Conservation (phyloP, 768 basidiomycete genomes). For the Trametes cinnabarina region DNA sequence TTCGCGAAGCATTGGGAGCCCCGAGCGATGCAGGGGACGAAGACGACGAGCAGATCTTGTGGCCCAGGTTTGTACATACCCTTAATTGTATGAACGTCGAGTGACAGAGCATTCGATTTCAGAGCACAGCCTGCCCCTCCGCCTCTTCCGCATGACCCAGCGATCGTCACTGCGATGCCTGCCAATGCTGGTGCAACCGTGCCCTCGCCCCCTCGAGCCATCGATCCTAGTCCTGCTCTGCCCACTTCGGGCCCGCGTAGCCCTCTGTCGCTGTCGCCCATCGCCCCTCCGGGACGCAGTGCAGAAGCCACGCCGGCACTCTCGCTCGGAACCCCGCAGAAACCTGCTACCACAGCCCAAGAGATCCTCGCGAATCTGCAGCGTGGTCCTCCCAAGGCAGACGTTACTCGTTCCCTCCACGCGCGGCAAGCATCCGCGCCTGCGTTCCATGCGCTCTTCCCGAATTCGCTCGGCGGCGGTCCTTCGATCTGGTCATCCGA, state of each 20-base stretch:
- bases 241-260: not conserved
- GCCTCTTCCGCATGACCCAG: conserved; percentile 12
- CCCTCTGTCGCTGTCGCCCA: conserved; percentile 5
- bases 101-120: not conserved
- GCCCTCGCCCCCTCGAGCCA: conserved; percentile 2
- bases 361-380: conserved; percentile 60
- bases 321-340: conserved; percentile 20
- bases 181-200: not conserved
- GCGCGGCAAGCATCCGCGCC: conserved; percentile 31
- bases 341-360: conserved; percentile 52
- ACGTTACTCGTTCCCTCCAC: conserved; percentile 18
- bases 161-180: not conserved
- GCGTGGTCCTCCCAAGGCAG: conserved; percentile 23
- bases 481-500: conserved; percentile 66
- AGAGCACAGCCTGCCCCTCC: conserved; percentile 21
- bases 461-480: conserved; percentile 31
- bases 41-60: conserved; percentile 74
- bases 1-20: conserved; percentile 46
- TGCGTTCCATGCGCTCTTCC: conserved; percentile 49
- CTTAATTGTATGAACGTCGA: not conserved
- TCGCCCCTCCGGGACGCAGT: conserved; percentile 21
- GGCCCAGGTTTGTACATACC: conserved; percentile 48
- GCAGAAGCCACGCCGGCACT: conserved; percentile 22
- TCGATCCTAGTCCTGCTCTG: not conserved
- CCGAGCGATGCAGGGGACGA: conserved; percentile 38